Base-by-base conservation (phyloP, 371 early-diverging fungal genomes). In the Mortierella sp. region DNA sequence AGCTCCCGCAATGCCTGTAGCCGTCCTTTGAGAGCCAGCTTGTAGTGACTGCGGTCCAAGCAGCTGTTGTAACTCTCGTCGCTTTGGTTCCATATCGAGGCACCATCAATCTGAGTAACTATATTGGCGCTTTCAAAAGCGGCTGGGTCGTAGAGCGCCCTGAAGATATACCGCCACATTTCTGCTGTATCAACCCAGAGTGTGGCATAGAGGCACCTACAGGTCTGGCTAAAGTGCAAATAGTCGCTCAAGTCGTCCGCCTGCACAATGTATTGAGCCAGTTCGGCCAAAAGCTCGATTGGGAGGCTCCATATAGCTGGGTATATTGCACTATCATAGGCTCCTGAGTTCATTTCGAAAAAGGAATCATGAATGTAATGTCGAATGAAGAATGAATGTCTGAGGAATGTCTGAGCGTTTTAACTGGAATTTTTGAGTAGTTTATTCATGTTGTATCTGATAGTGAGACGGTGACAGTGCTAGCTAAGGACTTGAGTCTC, bases 401-500 rank as follows among this genome's bases (percentile, higher is more conserved):
- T 51, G 51, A 51, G 16, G 51, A 51, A 16, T 51, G 16, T 52
- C 24, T 5, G 52, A n/a, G 52, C 22, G 52, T 22, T n/a, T 22
- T 18, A 52, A 52, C 22, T 22, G 20, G 22, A n/a, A 22, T 55
- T 12, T 55, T 14, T 5, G 55, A 14, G 28, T 10, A 10, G 55
- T 30, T 55, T 55, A n/a, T 39, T 60, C 26, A 39, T 39, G 22
- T 35, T 3, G 30, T 35, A 3, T n/a, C 60, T 40, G 52, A 14
- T n/a, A 14, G n/a, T 45, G 70, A 6, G 18, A 22, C 39, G 0
- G 65, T 61, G 6, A 78, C 28, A 0, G 75, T 79, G 51, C 71
- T 73, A 0, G 79, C 79, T 16, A 79, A 66, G 0, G 79, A 79
- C 52, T 79, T 79, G 2, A 73, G 40, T 18, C 75, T 70, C 55